These are phyloP conservation scores for Arctostaphylos glauca DNA, from an alignment of 148 eudicot species.

Conservation along the genomic window DNA sequence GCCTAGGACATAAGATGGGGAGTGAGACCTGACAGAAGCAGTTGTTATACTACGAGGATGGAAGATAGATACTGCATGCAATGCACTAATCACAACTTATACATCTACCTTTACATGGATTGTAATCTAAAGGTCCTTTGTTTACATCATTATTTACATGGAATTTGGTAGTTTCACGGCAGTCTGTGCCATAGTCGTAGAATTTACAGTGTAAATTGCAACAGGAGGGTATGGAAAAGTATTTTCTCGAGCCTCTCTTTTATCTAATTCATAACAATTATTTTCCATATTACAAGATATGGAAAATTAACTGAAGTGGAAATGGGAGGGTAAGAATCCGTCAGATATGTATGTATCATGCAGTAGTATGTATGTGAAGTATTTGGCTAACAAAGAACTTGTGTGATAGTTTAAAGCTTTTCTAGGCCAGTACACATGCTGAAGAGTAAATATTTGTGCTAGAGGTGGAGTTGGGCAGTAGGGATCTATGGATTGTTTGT, in stretches of 20 bases:
- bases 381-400: neutral
- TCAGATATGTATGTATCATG: neutral
- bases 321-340: neutral
- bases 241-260: neutral
- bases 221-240: neutral
- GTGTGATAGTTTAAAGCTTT: neutral
- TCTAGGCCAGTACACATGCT: neutral
- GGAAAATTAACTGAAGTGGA: neutral
- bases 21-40: neutral
- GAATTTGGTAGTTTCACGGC: neutral
- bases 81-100: too few relatives aligned
- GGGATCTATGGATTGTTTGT: neutral
- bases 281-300: neutral
- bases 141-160: neutral
- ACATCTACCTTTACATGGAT: too few relatives aligned
- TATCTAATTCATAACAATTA: neutral
- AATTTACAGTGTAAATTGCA: neutral
- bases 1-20: neutral
- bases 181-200: too few relatives aligned
- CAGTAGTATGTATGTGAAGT: neutral
- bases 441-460: neutral
- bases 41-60: neutral
- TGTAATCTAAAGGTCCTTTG: too few relatives aligned
- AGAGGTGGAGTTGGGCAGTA: neutral
- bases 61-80: too few relatives aligned